A percentile compares a stretch with the other conserved stretches of the same genome.
Conservation (phyloP, 768 basidiomycete genomes). For the Naganishia randhawae region DNA sequence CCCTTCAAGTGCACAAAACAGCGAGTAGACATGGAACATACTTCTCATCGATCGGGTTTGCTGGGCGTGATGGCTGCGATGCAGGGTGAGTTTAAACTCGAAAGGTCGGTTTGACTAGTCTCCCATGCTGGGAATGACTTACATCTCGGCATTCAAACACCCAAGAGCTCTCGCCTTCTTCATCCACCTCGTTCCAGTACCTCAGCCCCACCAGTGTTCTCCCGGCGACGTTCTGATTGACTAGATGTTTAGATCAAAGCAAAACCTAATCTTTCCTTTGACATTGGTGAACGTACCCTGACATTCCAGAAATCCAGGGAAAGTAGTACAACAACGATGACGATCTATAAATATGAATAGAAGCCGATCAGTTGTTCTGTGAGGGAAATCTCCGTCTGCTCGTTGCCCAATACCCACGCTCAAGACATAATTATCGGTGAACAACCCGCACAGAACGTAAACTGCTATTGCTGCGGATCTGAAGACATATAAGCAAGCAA, state of each 20-base stretch:
- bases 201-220: slow-evolving; percentile 87
- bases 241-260: neutral
- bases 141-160: slow-evolving; percentile 97
- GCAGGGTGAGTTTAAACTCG: neutral
- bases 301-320: slow-evolving; percentile 99
- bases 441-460: slow-evolving; percentile 83
- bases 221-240: slow-evolving; percentile 81
- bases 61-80: slow-evolving; percentile 73
- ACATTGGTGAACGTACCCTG: slow-evolving; percentile 58
- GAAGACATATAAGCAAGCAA: slow-evolving; percentile 88
- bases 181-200: slow-evolving; percentile 99
- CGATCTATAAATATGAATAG: slow-evolving; percentile 59
- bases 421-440: slow-evolving; percentile 85
- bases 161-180: slow-evolving; percentile 94
- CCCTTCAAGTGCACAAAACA: neutral
- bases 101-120: neutral
- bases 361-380: neutral
- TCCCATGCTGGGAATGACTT: slow-evolving; percentile 46
- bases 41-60: slow-evolving; percentile 84
- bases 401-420: slow-evolving; percentile 60
- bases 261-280: neutral
- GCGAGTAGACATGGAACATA: slow-evolving; percentile 51
- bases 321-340: slow-evolving; percentile 84
- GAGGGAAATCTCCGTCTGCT: neutral
- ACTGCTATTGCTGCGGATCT: slow-evolving; percentile 80